phyloP scores from a whole-genome alignment of 768 basidiomycete genomes.

The Boletus subparvulus region DNA sequence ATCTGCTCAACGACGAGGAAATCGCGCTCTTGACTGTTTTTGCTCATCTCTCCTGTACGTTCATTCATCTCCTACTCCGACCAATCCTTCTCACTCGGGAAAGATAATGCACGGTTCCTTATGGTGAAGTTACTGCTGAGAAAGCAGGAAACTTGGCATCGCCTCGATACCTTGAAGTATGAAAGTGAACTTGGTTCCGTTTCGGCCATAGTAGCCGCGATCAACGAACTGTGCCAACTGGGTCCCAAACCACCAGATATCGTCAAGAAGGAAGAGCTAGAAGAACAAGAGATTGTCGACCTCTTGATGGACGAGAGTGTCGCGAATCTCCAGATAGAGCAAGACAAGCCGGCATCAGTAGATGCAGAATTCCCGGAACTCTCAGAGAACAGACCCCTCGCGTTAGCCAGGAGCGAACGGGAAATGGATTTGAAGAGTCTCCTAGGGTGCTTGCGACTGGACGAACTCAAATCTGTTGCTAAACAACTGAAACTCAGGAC shows the following conservation, averaged over 20 bases:
- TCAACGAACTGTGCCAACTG: conserved; percentile 43
- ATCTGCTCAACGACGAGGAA: conserved; percentile 54
- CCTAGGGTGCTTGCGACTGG: conserved; percentile 41
- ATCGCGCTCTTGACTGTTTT: conserved; percentile 43
- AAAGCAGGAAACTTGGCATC: conserved; percentile 55
- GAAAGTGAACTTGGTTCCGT: conserved; percentile 40
- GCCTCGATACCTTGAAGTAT: conserved; percentile 45
- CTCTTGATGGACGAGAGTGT: conserved; percentile 32
- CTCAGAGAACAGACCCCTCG: conserved; percentile 17
- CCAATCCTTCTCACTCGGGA: conserved; percentile 6
- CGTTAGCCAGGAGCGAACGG: conserved; percentile 42
- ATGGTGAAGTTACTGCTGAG: conserved; percentile 63
- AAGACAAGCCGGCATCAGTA: conserved; percentile 4
- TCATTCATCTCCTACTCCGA: not conserved
- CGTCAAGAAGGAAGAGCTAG: conserved; percentile 15
- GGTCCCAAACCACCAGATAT: conserved; percentile 1
- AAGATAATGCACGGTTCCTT: conserved; percentile 61
- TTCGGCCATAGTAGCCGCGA: conserved; percentile 38
- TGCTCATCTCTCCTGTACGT: conserved; percentile 50
- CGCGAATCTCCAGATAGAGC: conserved; percentile 2
- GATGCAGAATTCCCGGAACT: not conserved
- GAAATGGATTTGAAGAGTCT: conserved; percentile 42
- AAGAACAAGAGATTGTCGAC: conserved; percentile 37
- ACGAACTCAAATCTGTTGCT: conserved; percentile 46
- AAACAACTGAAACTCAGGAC: conserved; percentile 45